Evolutionary conservation across 1,284 basidiomycete species (phyloP).

Genomic region (Pseudozyma tsukubaensis): DNA sequence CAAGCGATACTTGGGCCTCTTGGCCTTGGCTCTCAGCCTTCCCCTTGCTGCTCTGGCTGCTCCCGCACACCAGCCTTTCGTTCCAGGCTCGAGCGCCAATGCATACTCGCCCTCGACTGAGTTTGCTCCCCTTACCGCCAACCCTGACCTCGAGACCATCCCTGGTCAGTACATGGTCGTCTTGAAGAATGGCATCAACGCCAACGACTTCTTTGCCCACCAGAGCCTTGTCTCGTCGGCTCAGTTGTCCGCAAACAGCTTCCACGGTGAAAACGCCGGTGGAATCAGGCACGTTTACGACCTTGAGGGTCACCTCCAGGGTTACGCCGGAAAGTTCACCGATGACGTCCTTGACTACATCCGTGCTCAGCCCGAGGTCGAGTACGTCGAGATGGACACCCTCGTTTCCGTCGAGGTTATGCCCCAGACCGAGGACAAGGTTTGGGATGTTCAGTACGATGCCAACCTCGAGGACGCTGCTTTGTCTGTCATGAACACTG

Average conservation of each 20-base stretch:
- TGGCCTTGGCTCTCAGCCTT: conserved; percentile 50
- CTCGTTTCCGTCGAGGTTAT: conserved; percentile 62
- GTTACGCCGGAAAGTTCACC: conserved; percentile 88
- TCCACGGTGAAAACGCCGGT: conserved; percentile 51
- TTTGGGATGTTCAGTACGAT: conserved; percentile 69
- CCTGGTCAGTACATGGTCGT: conserved; percentile 65
- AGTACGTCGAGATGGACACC: conserved; percentile 87
- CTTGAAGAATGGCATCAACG: conserved; percentile 62
- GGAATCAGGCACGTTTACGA: conserved; percentile 65
- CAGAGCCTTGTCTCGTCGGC: conserved; percentile 51
- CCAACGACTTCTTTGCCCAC: conserved; percentile 58
- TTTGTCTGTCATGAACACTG: conserved; percentile 65
- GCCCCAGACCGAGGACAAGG: conserved; percentile 57
- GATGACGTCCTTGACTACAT: conserved; percentile 80
- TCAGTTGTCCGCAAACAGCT: conserved; percentile 52
- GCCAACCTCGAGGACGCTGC: conserved; percentile 76
- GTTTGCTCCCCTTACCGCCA: conserved; percentile 51
- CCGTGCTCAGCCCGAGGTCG: conserved; percentile 87
- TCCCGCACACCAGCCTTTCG: conserved; percentile 51
- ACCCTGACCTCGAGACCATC: conserved; percentile 58
- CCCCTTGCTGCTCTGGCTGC: conserved; percentile 49
- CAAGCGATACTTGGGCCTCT: conserved; percentile 49
- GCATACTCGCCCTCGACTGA: conserved; percentile 46
- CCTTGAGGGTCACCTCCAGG: conserved; percentile 72
- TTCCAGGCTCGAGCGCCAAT: conserved; percentile 47